Evolutionary conservation across 805 yeast genomes (phyloP).

Genomic region (Kluyveromyces siamensis): DNA sequence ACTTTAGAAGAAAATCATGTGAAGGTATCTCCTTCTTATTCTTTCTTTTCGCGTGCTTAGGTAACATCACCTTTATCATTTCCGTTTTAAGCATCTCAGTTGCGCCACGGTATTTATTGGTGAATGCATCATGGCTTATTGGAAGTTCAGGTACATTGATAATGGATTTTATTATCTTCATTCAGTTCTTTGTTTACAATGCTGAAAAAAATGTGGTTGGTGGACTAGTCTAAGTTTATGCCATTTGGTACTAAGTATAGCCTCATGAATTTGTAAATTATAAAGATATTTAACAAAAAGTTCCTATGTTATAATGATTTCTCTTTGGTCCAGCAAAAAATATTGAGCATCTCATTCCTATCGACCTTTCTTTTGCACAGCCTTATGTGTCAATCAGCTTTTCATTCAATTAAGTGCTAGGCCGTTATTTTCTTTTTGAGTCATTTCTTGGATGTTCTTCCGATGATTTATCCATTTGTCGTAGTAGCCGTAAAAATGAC

Average conservation of each 20-base stretch:
- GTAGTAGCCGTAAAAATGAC: neutral
- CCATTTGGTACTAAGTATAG: neutral
- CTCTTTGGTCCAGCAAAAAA: too few relatives aligned
- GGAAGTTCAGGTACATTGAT: constrained; percentile 84
- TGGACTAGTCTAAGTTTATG: neutral
- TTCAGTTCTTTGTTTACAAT: constrained; percentile 75
- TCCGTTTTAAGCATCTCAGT: constrained; percentile 72
- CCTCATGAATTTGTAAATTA: neutral
- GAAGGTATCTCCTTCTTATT: constrained; percentile 93
- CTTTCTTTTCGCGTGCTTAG: constrained; percentile 90
- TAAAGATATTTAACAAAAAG: too few relatives aligned
- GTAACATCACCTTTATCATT: constrained; percentile 83
- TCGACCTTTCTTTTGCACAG: neutral
- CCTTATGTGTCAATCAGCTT: too few relatives aligned
- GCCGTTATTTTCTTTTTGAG: neutral
- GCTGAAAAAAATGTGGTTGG: neutral
- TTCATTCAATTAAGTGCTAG: neutral
- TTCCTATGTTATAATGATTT: too few relatives aligned
- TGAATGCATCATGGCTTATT: constrained; percentile 87
- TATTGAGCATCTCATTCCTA: too few relatives aligned
- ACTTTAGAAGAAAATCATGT: constrained; percentile 80
- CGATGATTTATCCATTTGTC: neutral
- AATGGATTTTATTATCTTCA: constrained; percentile 75
- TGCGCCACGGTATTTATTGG: constrained; percentile 57
- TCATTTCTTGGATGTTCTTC: neutral